Percentiles rank a stretch among this genome's conserved stretches.
These are phyloP conservation scores for Trifolium subterraneum DNA, from an alignment of 306 rosid genomes.

Conservation along the genomic window DNA sequence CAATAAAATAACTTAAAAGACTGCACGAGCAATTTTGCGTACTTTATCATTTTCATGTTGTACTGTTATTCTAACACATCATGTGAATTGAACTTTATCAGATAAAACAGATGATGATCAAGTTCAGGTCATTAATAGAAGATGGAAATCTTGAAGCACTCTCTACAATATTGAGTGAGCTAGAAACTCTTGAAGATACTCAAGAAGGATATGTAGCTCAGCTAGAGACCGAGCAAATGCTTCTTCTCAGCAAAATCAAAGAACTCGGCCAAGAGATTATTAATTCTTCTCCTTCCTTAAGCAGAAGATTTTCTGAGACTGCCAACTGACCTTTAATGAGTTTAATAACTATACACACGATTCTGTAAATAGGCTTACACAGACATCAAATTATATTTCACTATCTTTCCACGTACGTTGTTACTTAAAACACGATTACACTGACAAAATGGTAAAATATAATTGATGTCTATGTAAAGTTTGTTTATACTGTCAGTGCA, in stretches of 20 bases:
- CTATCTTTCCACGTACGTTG: not conserved
- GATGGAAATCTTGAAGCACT: conserved; percentile 77
- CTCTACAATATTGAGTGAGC: conserved; percentile 61
- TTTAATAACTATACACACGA: not conserved
- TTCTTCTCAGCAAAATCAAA: conserved; percentile 81
- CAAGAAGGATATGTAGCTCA: conserved; percentile 78
- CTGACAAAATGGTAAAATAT: not conserved
- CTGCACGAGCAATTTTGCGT: not conserved
- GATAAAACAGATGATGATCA: conserved; percentile 78
- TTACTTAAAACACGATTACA: not conserved
- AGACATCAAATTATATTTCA: not conserved
- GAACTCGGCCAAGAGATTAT: conserved; percentile 83
- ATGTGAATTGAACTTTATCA: conserved; percentile 44
- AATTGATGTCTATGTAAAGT: not conserved
- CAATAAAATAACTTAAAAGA: not conserved
- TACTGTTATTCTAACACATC: conserved; percentile 27
- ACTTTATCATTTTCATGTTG: conserved; percentile 15
- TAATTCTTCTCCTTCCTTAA: conserved; percentile 60
- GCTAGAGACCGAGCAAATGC: conserved; percentile 84
- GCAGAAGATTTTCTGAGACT: conserved; percentile 51
- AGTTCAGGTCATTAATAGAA: conserved; percentile 62
- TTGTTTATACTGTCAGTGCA: not conserved
- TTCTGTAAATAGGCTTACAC: not conserved
- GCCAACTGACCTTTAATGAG: conserved; percentile 38
- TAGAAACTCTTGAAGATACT: conserved; percentile 72